Evolutionary conservation across 768 basidiomycete genomes (phyloP).

Genomic region (Coprinopsis marcescibilis): DNA sequence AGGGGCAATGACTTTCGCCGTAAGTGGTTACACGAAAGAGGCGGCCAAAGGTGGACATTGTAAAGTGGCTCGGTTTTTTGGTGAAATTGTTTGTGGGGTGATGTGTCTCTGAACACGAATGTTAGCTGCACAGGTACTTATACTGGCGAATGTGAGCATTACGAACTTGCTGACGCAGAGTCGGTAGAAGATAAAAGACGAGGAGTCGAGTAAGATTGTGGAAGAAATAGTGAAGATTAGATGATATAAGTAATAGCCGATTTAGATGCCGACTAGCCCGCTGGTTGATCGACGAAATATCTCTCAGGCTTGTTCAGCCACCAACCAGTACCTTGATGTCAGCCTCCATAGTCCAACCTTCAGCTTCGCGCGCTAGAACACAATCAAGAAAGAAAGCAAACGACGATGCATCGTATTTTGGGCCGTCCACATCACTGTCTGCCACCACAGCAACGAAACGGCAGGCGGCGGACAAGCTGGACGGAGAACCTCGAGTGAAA

Average conservation of each 20-base stretch:
- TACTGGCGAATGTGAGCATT: too few species aligned
- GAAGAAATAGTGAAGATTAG: neutral
- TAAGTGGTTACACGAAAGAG: conserved; percentile 95
- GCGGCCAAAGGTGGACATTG: conserved; percentile 91
- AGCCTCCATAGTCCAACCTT: conserved; percentile 24
- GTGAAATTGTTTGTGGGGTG: neutral
- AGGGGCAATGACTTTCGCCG: conserved; percentile 96
- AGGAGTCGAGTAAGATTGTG: too few species aligned
- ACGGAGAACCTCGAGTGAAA: conserved; percentile 72
- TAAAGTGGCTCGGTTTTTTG: conserved; percentile 4
- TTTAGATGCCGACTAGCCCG: conserved; percentile 9
- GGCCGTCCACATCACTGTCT: conserved; percentile 39
- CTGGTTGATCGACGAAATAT: too few species aligned
- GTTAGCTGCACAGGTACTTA: too few species aligned
- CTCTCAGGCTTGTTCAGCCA: neutral
- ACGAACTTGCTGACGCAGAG: too few species aligned
- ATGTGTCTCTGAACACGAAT: too few species aligned
- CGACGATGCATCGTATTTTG: conserved; percentile 69
- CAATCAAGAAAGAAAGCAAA: conserved; percentile 58
- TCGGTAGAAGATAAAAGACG: neutral
- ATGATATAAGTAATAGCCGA: conserved; percentile 10
- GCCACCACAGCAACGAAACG: conserved; percentile 54
- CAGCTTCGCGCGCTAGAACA: conserved; percentile 55
- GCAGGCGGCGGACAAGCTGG: conserved; percentile 58
- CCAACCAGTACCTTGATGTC: conserved; percentile 30